Evolutionary conservation across 2,329 filamentous ascomycete species (phyloP), one percentile per base, ranked within the genome.

Genomic region (Aspergillus sclerotialis): DNA sequence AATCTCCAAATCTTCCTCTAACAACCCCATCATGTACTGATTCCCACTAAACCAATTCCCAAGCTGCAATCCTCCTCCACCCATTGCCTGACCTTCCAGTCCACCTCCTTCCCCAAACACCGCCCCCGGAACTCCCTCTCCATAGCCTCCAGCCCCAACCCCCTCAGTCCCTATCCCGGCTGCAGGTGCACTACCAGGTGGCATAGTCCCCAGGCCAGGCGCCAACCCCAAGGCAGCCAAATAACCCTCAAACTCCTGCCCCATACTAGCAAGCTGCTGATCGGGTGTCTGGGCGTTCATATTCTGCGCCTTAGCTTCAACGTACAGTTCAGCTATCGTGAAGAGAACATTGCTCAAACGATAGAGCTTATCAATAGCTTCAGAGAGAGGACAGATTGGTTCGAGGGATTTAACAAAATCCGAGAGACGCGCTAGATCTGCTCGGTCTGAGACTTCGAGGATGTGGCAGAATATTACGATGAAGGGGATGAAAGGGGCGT

Each of bases 1-100:
- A 23, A 23, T 23, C 21, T 33, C 9, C 19, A 60, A 30, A 45
- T 82, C 78, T 38, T 80, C 75, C 49, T 83, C 79, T 50, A 82
- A 54, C 37, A 82, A 49, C 0, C 75, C 76, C 64, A 82, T 70
- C 63, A 83, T 74, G 46, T 80, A 78, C 35, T 72, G 68, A 39
- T 76, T 82, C 2, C 78, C 76, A 3, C 74, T 76, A 45, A 80
- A 82, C 78, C 78, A 82, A 41, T 80, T 77, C 2, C 74, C 73
- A 39, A 82, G 56, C 39, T 62, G 52, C 5, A 42, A 43, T 30
- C 46, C 46, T 32, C 15, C 39, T 24, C 18, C 39, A 37, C 4
- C 35, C 32, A n/a, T 25, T 9, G 15, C 39, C 40, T 25, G 31
- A 3, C 33, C 36, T n/a, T 50, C 46, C n/a, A 25, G 31, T 7